A percentile compares a stretch with the other conserved stretches of the same genome.
Evolutionary conservation across 2,329 filamentous ascomycete species (phyloP).

Genomic region (Trichoderma sp.): DNA sequence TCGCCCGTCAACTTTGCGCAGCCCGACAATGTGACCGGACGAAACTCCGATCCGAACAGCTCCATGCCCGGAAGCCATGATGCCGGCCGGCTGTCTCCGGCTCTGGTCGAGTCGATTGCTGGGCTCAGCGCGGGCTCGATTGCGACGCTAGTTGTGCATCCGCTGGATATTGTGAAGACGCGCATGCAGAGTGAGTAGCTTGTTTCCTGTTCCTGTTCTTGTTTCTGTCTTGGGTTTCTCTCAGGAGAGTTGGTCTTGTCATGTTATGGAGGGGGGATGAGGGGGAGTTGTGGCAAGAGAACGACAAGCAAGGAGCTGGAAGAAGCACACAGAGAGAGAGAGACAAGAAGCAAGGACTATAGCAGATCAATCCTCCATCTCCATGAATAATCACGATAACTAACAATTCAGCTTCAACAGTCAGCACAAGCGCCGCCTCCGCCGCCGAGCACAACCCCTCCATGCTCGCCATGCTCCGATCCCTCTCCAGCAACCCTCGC

Average conservation of each 20-base stretch:
- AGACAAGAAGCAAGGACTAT: background rate
- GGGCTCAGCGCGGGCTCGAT: slow-evolving; percentile 87
- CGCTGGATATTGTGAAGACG: slow-evolving; percentile 95
- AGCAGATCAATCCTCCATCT: background rate
- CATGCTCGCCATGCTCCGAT: slow-evolving; percentile 55
- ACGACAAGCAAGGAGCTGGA: background rate
- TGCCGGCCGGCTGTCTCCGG: slow-evolving; percentile 66
- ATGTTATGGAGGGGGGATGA: background rate
- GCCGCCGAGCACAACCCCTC: slow-evolving; percentile 45
- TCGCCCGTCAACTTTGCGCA: slow-evolving; percentile 9
- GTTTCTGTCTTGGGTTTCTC: background rate
- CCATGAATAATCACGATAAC: background rate
- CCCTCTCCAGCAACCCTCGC: slow-evolving; percentile 51
- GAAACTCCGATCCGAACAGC: slow-evolving; percentile 24
- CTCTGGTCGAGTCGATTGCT: slow-evolving; percentile 81
- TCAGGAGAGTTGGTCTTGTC: background rate
- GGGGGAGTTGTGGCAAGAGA: background rate
- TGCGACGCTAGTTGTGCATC: slow-evolving; percentile 85
- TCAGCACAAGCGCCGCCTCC: slow-evolving; percentile 50
- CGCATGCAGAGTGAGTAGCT: slow-evolving; percentile 75
- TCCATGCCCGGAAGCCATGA: slow-evolving; percentile 51
- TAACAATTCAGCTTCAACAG: slow-evolving; percentile 46
- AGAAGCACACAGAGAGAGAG: background rate
- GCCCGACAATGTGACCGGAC: slow-evolving; percentile 30
- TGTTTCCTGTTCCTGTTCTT: background rate